These are phyloP conservation scores for Mucor lusitanicus DNA, from an alignment of 371 early-diverging fungal genomes.

Conservation along the genomic window DNA sequence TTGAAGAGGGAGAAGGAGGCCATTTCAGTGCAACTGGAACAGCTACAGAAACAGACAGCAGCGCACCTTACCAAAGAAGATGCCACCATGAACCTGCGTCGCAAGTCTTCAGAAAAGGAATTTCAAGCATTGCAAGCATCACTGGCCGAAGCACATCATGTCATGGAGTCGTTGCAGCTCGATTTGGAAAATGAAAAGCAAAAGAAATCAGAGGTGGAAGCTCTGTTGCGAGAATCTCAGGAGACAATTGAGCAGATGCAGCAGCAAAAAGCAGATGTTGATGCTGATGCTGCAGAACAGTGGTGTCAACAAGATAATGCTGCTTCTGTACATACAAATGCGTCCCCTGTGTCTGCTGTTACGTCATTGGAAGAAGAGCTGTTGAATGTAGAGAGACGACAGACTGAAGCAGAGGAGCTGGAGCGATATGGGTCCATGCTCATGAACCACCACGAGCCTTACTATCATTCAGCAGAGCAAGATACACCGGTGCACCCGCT, in stretches of 20 bases:
- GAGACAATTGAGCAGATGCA: constrained; percentile 49
- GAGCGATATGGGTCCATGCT: background rate
- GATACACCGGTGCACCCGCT: background rate
- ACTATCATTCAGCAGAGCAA: background rate
- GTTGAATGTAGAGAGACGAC: background rate
- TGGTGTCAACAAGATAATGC: constrained; percentile 8
- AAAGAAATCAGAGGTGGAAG: constrained; percentile 45
- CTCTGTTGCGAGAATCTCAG: constrained; percentile 50
- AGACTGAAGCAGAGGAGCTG: background rate
- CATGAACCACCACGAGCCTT: background rate
- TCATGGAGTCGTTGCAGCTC: constrained; percentile 20
- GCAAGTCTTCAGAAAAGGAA: constrained; percentile 12
- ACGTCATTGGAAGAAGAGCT: constrained; percentile 7
- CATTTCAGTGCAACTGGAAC: constrained; percentile 7
- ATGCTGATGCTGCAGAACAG: background rate
- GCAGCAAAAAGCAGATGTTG: background rate
- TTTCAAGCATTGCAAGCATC: constrained; percentile 16
- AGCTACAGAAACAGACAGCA: background rate
- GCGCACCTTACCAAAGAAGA: background rate
- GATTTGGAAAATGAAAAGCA: constrained; percentile 31
- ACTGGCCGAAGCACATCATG: constrained; percentile 12
- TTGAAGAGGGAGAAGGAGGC: constrained; percentile 22
- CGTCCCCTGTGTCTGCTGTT: background rate
- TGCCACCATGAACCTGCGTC: constrained; percentile 1
- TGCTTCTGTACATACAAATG: background rate